Evolutionary conservation across 352 stramenopile genomes (phyloP), one percentile per base, ranked within the genome.

Genomic region (Pilasporangium apinafurcum): DNA sequence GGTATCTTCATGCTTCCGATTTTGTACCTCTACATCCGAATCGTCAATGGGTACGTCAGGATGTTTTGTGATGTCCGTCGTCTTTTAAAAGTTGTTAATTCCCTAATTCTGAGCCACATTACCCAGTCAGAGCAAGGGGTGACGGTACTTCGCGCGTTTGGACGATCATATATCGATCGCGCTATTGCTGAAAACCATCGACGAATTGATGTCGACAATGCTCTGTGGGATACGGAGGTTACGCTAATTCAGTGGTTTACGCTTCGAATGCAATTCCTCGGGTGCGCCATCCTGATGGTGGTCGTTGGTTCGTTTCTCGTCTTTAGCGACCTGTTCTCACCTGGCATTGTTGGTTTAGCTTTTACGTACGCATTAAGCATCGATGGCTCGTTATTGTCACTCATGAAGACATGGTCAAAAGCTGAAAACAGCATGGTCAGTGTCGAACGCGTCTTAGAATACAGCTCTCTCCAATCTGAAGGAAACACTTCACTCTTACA

Each of bases 341-440:
- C 87, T 4, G 83, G 82, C 8, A 37, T 97, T 8, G 65, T 86
- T 12, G 89, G 71, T 4, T 49, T 97, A 16, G 59, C 94, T 2
- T 87, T 97, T 40, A 83, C 83, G 14, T 97, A 93, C 64, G 71
- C 68, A 18, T 59, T 88, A 4, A 88, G 86, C 29, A 77, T 97
- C 17, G 83, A 86, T 16, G 81, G 76, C 42, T 95, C 31, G 52
- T 80, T 51, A 78, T 80, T 46, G 51, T 89, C 37, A 52, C 81
- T 61, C 2, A 48, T 51, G 26, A 38, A 34, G 33, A 36, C 10
- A 7, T 64, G 51, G 54, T 66, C 47, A n/a, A 45, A 31, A 12
- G 12, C 75, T 1, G 59, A 82, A 47, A 75, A 61, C 9, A 12
- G 42, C 2, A 74, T 84, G 65, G 62, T 80, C 12, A 71, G 56